Evolutionary conservation across 2,329 filamentous ascomycete genomes (phyloP).

Genomic region (Akanthomyces muscarius): DNA sequence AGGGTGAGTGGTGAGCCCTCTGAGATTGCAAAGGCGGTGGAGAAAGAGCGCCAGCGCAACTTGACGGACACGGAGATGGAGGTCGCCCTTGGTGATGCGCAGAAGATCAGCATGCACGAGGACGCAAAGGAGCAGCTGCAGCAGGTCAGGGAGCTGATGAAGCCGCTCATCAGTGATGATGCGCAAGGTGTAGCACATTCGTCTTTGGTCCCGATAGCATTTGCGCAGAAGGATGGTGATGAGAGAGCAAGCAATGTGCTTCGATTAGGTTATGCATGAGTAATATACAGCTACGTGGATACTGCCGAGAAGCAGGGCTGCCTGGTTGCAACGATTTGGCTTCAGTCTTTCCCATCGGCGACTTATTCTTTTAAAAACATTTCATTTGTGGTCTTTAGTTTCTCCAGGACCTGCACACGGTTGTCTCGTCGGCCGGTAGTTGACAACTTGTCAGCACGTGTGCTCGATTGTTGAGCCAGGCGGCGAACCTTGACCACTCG

Average conservation of each 20-base stretch:
- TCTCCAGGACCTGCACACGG: conserved; percentile 26
- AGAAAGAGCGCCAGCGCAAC: conserved; percentile 27
- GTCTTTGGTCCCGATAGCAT: conserved; percentile 22
- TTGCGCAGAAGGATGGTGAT: conserved; percentile 19
- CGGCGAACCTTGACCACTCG: conserved; percentile 5
- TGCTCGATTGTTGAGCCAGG: no score
- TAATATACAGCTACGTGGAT: neutral
- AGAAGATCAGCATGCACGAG: conserved; percentile 23
- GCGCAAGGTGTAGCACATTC: conserved; percentile 15
- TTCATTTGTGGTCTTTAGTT: conserved; percentile 27
- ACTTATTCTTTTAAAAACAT: conserved; percentile 25
- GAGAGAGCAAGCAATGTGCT: conserved; percentile 8
- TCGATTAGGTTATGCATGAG: conserved; percentile 8
- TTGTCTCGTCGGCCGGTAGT: conserved; percentile 5
- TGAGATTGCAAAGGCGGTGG: conserved; percentile 21
- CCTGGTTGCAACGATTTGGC: neutral
- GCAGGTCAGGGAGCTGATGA: conserved; percentile 27
- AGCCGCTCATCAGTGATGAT: conserved; percentile 20
- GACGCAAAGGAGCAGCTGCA: conserved; percentile 23
- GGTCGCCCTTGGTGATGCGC: conserved; percentile 25
- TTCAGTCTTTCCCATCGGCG: neutral
- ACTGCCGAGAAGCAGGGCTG: neutral
- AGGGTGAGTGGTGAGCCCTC: conserved; percentile 20
- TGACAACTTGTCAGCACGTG: neutral
- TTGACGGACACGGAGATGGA: conserved; percentile 27